These are phyloP conservation scores for Plasmodium adleri DNA, from an alignment of 169 alveolate genomes.

Conservation along the genomic window DNA sequence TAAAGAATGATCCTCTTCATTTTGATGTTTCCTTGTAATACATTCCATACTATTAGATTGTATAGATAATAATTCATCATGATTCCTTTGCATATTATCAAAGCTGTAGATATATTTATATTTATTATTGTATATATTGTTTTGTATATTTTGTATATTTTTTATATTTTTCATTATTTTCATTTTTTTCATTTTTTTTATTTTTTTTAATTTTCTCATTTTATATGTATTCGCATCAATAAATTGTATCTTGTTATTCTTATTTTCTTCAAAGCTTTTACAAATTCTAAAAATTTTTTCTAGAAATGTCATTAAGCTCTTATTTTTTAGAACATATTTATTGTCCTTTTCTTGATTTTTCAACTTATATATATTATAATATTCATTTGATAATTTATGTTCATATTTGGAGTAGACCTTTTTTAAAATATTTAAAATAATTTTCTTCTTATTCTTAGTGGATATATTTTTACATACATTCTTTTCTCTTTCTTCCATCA, in stretches of 20 bases:
- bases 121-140: neutral
- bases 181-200: neutral
- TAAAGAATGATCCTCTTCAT: no score
- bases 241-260: slow-evolving; percentile 21
- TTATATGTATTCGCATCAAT: neutral
- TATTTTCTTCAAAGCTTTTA: slow-evolving; percentile 8
- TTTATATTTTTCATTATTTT: neutral
- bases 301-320: slow-evolving; percentile 12
- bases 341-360: slow-evolving; percentile 9
- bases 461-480: neutral
- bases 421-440: slow-evolving; percentile 1
- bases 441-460: neutral
- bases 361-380: slow-evolving; percentile 1
- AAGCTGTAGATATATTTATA: no score
- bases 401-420: slow-evolving; percentile 15
- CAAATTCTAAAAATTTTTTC: slow-evolving; percentile 19
- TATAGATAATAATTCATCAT: no score
- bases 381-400: slow-evolving; percentile 15
- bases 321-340: slow-evolving; percentile 17
- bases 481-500: no score
- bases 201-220: neutral
- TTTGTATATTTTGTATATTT: neutral
- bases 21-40: no score
- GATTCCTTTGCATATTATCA: no score
- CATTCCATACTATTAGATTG: no score